A percentile compares a stretch with the other conserved stretches of the same genome.
Evolutionary conservation across 495 filamentous ascomycete species (phyloP).

Genomic region (Aspergillus saccharolyticus): DNA sequence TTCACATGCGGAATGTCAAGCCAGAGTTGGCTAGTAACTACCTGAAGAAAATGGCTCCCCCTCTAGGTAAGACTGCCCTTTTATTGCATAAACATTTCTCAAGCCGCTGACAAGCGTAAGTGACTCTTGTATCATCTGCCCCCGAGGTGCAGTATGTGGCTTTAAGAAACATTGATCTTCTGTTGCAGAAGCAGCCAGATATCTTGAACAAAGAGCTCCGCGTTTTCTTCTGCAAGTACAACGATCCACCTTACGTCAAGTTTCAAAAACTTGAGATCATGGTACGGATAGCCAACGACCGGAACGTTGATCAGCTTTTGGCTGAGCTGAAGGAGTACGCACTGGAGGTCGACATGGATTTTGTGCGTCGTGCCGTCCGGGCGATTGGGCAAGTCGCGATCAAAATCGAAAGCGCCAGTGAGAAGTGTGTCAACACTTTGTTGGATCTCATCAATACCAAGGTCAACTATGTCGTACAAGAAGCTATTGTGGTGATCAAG

Average conservation of each 20-base stretch:
- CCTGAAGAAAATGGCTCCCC: slow-evolving; percentile 96
- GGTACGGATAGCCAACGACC: slow-evolving; percentile 97
- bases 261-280: slow-evolving; percentile 97
- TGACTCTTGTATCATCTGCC: slow-evolving; percentile 91
- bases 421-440: slow-evolving; percentile 91
- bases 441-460: slow-evolving; percentile 93
- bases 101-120: slow-evolving; percentile 38
- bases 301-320: slow-evolving; percentile 91
- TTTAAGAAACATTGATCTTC: slow-evolving; percentile 87
- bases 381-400: slow-evolving; percentile 97
- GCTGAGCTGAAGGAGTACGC: slow-evolving; percentile 96
- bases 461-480: slow-evolving; percentile 98
- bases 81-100: background rate
- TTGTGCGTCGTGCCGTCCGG: slow-evolving; percentile 86
- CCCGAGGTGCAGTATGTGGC: slow-evolving; percentile 98
- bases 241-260: slow-evolving; percentile 96
- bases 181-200: slow-evolving; percentile 92
- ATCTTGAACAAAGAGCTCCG: slow-evolving; percentile 95
- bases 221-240: slow-evolving; percentile 99
- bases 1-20: slow-evolving; percentile 85
- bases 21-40: slow-evolving; percentile 75
- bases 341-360: slow-evolving; percentile 98
- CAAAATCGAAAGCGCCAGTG: slow-evolving; percentile 90
- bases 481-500: slow-evolving; percentile 96
- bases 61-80: slow-evolving; percentile 58